Percentiles rank a stretch among this genome's conserved stretches.
phyloP scores from a whole-genome alignment of 1,139 yeast species.

The Pichia sp. region DNA sequence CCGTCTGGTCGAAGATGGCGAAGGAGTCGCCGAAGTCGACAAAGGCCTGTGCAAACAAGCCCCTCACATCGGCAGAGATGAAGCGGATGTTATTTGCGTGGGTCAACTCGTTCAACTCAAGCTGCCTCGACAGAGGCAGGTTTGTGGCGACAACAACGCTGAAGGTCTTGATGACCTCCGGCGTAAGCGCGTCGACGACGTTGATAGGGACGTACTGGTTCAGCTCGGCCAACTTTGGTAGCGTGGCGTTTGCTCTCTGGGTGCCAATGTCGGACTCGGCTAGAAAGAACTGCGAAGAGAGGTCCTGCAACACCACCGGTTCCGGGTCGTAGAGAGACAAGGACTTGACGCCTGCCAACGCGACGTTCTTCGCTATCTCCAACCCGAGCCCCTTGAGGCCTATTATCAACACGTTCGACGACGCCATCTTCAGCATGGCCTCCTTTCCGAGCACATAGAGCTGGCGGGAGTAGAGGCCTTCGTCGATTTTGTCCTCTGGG shows the following conservation, averaged over 20 bases:
- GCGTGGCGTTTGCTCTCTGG: constrained; percentile 70
- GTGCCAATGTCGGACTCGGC: constrained; percentile 64
- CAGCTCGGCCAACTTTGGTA: constrained; percentile 67
- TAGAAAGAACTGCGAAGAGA: constrained; percentile 87
- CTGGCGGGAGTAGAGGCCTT: constrained; percentile 92
- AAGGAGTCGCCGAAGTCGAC: constrained; percentile 86
- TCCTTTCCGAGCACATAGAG: constrained; percentile 90
- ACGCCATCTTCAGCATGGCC: constrained; percentile 96
- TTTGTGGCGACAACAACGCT: constrained; percentile 85
- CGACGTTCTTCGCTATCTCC: constrained; percentile 94
- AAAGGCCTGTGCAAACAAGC: constrained; percentile 83
- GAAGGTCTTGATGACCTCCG: constrained; percentile 50
- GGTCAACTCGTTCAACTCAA: constrained; percentile 69
- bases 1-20: constrained; percentile 77
- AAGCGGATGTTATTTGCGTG: constrained; percentile 72
- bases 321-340: constrained; percentile 82
- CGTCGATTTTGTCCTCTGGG: constrained; percentile 62
- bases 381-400: constrained; percentile 91
- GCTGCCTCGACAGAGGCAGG: constrained; percentile 67
- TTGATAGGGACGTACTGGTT: constrained; percentile 86
- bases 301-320: constrained; percentile 61
- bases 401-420: constrained; percentile 79
- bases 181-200: constrained; percentile 53
- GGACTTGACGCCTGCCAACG: constrained; percentile 95
- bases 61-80: constrained; percentile 77